These are phyloP conservation scores for Beverwykella pulmonaria DNA, from an alignment of 495 filamentous ascomycete genomes.

Conservation along the genomic window DNA sequence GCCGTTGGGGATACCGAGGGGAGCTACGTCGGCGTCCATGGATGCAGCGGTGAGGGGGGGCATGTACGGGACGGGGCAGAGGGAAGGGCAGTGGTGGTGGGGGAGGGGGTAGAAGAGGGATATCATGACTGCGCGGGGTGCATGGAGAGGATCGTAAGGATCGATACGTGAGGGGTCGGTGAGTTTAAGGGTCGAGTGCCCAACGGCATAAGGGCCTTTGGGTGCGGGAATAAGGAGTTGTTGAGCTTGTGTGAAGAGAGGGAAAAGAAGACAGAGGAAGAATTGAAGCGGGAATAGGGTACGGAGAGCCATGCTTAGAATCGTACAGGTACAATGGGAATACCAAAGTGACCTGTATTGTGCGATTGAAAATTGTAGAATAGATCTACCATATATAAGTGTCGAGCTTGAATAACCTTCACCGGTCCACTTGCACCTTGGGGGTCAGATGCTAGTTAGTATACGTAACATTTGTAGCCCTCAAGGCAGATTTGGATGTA, in stretches of 20 bases:
- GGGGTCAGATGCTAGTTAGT: neutral
- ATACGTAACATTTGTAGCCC: neutral
- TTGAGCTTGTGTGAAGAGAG: neutral
- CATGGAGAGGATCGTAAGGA: constrained; percentile 28
- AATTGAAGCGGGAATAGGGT: neutral
- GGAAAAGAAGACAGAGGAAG: neutral
- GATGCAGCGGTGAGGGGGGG: constrained; percentile 18
- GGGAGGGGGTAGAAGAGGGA: constrained; percentile 34
- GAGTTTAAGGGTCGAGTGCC: constrained; percentile 13
- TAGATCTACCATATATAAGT: neutral
- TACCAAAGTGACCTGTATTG: too few species aligned
- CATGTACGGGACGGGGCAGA: constrained; percentile 14
- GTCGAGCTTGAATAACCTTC: neutral
- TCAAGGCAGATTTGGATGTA: neutral
- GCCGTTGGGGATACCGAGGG: constrained; percentile 10
- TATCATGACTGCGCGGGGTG: constrained; percentile 26
- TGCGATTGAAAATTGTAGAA: too few species aligned
- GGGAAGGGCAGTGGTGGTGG: neutral
- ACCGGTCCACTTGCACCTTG: neutral
- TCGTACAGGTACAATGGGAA: neutral
- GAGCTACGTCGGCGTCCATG: neutral
- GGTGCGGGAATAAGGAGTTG: constrained; percentile 21
- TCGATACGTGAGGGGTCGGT: constrained; percentile 26
- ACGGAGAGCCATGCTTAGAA: neutral
- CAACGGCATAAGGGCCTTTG: constrained; percentile 15